phyloP scores from a whole-genome alignment of 2,329 filamentous ascomycete genomes.

The Sclerotiophoma versabilis region DNA sequence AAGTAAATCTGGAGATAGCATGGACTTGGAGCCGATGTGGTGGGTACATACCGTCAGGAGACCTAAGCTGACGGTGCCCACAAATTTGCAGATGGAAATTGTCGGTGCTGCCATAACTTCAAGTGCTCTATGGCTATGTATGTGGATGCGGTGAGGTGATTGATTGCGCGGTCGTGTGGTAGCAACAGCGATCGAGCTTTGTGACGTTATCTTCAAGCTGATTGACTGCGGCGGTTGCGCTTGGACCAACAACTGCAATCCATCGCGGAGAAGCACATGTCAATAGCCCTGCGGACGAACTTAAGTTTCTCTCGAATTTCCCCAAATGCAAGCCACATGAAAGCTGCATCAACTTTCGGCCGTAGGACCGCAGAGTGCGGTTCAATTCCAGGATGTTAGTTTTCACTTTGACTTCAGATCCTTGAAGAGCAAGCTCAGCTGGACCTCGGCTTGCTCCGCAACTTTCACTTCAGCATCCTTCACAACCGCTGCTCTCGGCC shows the following conservation, averaged over 20 bases:
- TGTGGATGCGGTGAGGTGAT: neutral
- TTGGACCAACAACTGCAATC: neutral
- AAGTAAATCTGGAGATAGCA: neutral
- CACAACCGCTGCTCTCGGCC: conserved; percentile 25
- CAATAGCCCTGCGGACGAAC: neutral
- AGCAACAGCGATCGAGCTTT: neutral
- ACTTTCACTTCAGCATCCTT: conserved; percentile 9
- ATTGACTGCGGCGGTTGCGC: conserved; percentile 25
- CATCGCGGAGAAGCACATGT: neutral
- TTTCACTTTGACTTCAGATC: neutral
- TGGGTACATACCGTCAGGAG: conserved; percentile 77
- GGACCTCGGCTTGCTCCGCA: conserved; percentile 32
- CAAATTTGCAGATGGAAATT: conserved; percentile 85
- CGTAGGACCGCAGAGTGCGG: neutral
- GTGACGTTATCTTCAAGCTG: conserved; percentile 32
- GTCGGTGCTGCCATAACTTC: conserved; percentile 67
- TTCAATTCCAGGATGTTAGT: neutral
- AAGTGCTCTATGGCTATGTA: neutral
- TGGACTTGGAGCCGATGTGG: conserved; percentile 9
- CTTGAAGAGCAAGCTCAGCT: conserved; percentile 19
- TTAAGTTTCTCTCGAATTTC: neutral
- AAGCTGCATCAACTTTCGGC: neutral
- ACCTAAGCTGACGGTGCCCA: conserved; percentile 88
- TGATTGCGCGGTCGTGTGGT: conserved; percentile 4
- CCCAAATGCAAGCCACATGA: neutral